Evolutionary conservation across 2,329 filamentous ascomycete species (phyloP), one percentile per base, ranked within the genome.

Genomic region (Colletotrichum aenigma): DNA sequence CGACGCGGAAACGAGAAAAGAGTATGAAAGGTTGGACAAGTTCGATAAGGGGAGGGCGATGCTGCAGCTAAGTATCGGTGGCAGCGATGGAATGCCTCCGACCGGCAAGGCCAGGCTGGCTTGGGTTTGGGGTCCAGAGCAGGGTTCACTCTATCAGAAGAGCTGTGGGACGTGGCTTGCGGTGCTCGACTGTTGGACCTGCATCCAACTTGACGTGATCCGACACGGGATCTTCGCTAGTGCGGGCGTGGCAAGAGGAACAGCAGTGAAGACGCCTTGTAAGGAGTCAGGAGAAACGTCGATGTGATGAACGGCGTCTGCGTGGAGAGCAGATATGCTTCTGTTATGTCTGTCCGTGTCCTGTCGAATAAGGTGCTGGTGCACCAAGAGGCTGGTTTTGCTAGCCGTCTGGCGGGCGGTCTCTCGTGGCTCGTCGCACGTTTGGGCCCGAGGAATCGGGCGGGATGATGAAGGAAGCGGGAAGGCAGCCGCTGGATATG

Each of bases 151-250:
- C 62, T 75, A 67, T 55, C 66, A 74, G 62, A 43, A 58, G 21
- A 66, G 32, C 61, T 18, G 68, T 48, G 62, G 28, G 66, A 67
- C 16, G 72, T 75, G 73, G 69, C 73, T 75, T 66, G 52, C n/a
- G 43, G 70, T 75, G 70, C 71, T 71, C 66, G 74, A 70, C 34
- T 79, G 75, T 60, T 69, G 78, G 76, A 78, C 72, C 78, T 77
- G 78, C 77, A 76, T 79, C 77, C 75, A 66, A 66, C 28, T 76
- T 64, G 56, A 66, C 60, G 60, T 74, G 66, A 76, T 74, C 76
- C 75, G 74, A 77, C 73, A 75, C 77, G 78, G 78, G 75, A 79
- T 75, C 73, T 77, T 75, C 77, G 76, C 73, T 79, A 79, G 78
- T 79, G 78, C 78, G 78, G 78, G 77, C 77, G 78, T 76, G 75